Evolutionary conservation across 495 filamentous ascomycete genomes (phyloP), one percentile per base, ranked within the genome.

Genomic region (Daldinia concentrica): DNA sequence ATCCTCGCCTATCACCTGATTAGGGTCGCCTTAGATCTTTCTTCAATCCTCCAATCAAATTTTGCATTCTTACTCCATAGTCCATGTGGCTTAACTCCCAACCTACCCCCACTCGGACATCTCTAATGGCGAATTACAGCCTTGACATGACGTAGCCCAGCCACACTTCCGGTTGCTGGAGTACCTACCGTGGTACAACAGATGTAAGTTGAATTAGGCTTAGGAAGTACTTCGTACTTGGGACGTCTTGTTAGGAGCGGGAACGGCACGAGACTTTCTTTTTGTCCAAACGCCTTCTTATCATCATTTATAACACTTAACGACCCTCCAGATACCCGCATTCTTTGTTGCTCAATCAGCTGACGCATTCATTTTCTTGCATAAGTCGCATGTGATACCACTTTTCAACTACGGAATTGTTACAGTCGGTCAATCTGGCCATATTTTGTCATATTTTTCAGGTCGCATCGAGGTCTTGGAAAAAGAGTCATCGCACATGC

Each of bases 1-100:
- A 9, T 37, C 29, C 50, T 67, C 66, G 55, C 22, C 39, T 67
- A 78, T 78, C 74, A 76, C 76, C 74, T 78, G 76, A 78, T 78
- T 78, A 78, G 76, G 76, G 76, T 71, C 67, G 34, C 32, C 54
- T 19, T 61, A 24, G 24, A 55, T 24, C 30, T 30, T 36, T 56
- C 9, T 9, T 6, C 27, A 26, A 19, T n/a, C 6, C 8, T 32
- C 70, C 71, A 69, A 73, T 73, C 1, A 72, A 52, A 64, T 24
- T 8, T 45, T 6, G 30, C 26, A 9, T 11, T 17, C 50, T 34
- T 27, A 27, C 37, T 32, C 55, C 55, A 64, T 32, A n/a, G 22
- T 17, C 2, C 4, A 0, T 70, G 71, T 74, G 71, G 71, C 71
- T 70, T 55, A 19, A 39, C 39, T 9, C 9, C 1, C 5, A 30